Evolutionary conservation across 2,329 filamentous ascomycete species (phyloP).

Genomic region (Salinomyces thailandicus): DNA sequence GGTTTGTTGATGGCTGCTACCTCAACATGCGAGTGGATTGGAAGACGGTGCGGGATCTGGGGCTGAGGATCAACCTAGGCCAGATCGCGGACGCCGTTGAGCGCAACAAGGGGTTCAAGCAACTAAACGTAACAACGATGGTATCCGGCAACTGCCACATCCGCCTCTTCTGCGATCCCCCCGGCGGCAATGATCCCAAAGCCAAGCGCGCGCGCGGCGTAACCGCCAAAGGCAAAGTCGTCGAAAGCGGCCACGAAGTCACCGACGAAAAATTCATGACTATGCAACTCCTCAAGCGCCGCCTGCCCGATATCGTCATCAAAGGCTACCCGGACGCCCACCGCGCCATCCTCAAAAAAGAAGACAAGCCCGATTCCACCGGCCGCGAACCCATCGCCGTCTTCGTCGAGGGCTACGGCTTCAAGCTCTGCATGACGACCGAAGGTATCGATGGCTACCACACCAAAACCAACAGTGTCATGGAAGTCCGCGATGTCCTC

Average conservation of each 20-base stretch:
- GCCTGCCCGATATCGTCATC: conserved; percentile 72
- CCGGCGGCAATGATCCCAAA: conserved; percentile 32
- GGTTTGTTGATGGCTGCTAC: conserved; percentile 65
- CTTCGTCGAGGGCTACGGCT: conserved; percentile 84
- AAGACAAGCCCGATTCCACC: conserved; percentile 53
- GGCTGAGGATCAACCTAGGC: conserved; percentile 62
- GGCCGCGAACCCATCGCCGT: conserved; percentile 50
- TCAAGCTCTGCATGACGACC: conserved; percentile 83
- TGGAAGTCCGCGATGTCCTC: conserved; percentile 77
- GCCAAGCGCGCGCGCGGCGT: conserved; percentile 15
- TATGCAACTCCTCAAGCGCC: conserved; percentile 74
- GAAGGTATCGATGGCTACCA: conserved; percentile 73
- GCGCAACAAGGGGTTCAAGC: conserved; percentile 72
- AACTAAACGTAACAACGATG: conserved; percentile 19
- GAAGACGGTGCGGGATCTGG: conserved; percentile 65
- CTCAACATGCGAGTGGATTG: conserved; percentile 75
- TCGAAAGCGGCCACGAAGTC: conserved; percentile 31
- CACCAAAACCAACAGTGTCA: conserved; percentile 72
- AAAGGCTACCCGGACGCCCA: conserved; percentile 79
- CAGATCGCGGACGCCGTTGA: conserved; percentile 71
- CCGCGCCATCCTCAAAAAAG: conserved; percentile 80
- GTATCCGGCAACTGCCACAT: conserved; percentile 37
- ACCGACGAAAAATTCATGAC: conserved; percentile 59
- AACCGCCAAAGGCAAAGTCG: conserved; percentile 31
- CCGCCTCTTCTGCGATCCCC: conserved; percentile 58